Base-by-base conservation (phyloP, 23 red algal genomes). In the Gracilaria domingensis region DNA sequence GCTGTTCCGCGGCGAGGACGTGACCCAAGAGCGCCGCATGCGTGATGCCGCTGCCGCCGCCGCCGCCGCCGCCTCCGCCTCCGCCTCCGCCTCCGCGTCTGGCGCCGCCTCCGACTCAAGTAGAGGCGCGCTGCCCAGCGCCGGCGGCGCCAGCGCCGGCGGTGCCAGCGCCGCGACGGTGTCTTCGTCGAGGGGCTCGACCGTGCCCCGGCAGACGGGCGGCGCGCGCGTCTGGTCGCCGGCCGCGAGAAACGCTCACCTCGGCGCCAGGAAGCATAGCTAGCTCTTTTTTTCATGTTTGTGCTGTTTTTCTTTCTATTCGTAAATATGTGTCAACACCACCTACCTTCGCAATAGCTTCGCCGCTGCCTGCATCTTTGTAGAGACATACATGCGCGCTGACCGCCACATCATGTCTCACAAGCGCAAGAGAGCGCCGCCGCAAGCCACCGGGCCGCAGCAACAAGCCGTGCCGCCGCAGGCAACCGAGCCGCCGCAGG, bases 1-100 rank as follows among this genome's bases (percentile, higher is more conserved):
- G n/a, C 12, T 28, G 13, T 77, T 77, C 39, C 72, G 72, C 39
- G 72, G 72, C 23, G 40, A 77, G 20, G 34, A 37, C 72, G 72
- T 77, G 5, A 24, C 5, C 6, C 72, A 77, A 25, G 30, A 77
- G 42, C 72, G 72, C 20, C 72, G 72, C 39, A 77, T 77, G 39
- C 72, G 72, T 42, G 72, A 77, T n/a, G 14, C 11, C 5, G 39
- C 35, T 8, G 36, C 34, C n/a, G 14, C 18, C 3, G 36, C 35
- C 39, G 38, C 72, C 39, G 20, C 40, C 45, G 38, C 42, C 4
- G n/a, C n/a, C n/a, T n/a, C n/a, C n/a, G n/a, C n/a, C n/a, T n/a
- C n/a, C n/a, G n/a, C n/a, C n/a, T n/a, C n/a, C n/a, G n/a, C n/a
- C n/a, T n/a, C n/a, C n/a, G n/a, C n/a, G n/a, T n/a, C n/a, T n/a